phyloP scores from a whole-genome alignment of 176 grass and related monocot genomes.

The Tillandsia fasciculata region DNA sequence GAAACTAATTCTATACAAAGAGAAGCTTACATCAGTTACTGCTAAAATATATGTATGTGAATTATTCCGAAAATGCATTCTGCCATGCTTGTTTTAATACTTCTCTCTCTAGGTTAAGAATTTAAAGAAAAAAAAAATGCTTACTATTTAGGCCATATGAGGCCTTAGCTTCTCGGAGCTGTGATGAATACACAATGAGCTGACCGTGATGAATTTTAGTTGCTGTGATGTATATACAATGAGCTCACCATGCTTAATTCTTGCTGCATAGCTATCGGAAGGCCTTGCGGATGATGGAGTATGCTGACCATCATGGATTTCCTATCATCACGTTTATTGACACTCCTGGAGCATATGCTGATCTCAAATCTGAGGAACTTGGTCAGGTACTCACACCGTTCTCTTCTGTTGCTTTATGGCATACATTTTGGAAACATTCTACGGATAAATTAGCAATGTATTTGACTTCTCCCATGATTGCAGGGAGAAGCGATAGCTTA shows the following conservation, averaged over 20 bases:
- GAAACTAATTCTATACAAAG: no score
- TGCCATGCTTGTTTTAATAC: no score
- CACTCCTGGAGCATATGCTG: slow-evolving; percentile 42
- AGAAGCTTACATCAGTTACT: neutral
- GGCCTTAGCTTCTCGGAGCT: no score
- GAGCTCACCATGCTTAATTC: neutral
- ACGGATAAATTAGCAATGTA: neutral
- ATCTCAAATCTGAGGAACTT: slow-evolving; percentile 49
- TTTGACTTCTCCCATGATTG: slow-evolving; percentile 1
- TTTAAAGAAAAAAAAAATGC: no score
- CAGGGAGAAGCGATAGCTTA: slow-evolving; percentile 42
- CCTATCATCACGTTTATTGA: slow-evolving; percentile 46
- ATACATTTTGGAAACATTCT: neutral
- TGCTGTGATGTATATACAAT: neutral
- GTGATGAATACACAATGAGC: no score
- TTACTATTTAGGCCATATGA: no score
- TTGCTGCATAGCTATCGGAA: slow-evolving; percentile 30
- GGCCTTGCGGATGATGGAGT: slow-evolving; percentile 38
- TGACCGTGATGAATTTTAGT: neutral
- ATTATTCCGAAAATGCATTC: no score
- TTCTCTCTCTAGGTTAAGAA: neutral
- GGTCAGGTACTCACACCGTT: slow-evolving; percentile 26
- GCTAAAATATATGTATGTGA: neutral
- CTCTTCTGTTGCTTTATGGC: neutral
- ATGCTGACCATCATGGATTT: slow-evolving; percentile 35